Percentiles rank a stretch among this genome's conserved stretches.
Conservation (phyloP, 495 filamentous ascomycete genomes). For the Penicillium paradoxum region DNA sequence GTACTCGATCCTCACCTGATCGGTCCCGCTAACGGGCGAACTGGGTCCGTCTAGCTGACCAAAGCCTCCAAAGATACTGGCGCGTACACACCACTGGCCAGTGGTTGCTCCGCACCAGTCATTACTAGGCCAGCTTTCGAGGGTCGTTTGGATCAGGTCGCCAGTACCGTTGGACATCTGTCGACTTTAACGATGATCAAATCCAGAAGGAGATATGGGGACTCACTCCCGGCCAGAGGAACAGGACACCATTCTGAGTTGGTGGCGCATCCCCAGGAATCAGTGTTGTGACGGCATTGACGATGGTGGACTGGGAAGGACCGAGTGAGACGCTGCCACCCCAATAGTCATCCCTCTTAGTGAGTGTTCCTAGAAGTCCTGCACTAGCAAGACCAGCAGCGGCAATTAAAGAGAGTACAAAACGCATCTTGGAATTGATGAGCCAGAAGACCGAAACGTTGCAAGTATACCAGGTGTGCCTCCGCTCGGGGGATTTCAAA, state of each 20-base stretch:
- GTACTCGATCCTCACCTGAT: constrained; percentile 34
- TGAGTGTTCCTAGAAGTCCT: not conserved
- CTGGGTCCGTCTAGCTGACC: constrained; percentile 32
- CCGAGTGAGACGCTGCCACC: constrained; percentile 38
- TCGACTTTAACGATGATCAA: not conserved
- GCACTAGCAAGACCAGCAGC: constrained; percentile 7
- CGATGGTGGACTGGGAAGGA: constrained; percentile 35
- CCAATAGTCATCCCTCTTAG: constrained; percentile 31
- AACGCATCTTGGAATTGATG: constrained; percentile 4
- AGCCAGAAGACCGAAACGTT: not conserved
- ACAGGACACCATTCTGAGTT: constrained; percentile 34
- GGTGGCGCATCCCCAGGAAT: constrained; percentile 34
- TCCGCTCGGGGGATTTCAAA: not conserved
- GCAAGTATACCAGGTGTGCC: not conserved
- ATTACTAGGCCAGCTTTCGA: constrained; percentile 32
- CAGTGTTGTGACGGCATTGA: constrained; percentile 39
- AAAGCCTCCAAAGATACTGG: constrained; percentile 36
- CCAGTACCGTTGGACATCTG: constrained; percentile 42
- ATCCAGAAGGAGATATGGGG: not conserved
- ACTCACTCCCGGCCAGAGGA: constrained; percentile 35
- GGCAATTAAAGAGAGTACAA: constrained; percentile 1
- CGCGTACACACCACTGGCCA: constrained; percentile 39
- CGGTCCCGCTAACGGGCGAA: constrained; percentile 23
- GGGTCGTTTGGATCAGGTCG: constrained; percentile 37
- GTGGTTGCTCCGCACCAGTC: constrained; percentile 31